Conservation (phyloP, 2,329 filamentous ascomycete genomes). For the Colletotrichum karsti region DNA sequence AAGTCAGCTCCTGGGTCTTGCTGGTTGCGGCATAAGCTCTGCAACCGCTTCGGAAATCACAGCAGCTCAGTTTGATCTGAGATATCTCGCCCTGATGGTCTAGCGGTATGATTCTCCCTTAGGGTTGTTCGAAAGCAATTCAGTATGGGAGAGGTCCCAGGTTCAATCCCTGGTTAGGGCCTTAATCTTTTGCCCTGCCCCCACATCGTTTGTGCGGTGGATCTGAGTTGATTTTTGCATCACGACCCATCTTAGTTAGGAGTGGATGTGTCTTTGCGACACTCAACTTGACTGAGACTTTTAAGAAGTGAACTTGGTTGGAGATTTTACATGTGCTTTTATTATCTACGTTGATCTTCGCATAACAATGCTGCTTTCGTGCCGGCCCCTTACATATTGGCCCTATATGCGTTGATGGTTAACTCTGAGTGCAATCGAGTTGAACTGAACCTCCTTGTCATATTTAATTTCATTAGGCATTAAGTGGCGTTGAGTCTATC, state of each 20-base stretch:
- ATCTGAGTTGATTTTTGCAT: background rate
- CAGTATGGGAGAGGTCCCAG: slow-evolving; percentile 4
- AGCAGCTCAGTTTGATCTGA: background rate
- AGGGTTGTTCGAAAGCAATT: background rate
- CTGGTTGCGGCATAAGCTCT: too few species aligned
- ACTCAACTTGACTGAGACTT: too few species aligned
- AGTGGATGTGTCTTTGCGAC: too few species aligned
- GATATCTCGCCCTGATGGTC: background rate
- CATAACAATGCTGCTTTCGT: too few species aligned
- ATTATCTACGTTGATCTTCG: too few species aligned
- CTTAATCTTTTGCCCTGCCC: background rate
- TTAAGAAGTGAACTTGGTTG: too few species aligned
- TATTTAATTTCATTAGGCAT: background rate
- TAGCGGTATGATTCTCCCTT: slow-evolving; percentile 21
- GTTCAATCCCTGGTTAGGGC: slow-evolving; percentile 17
- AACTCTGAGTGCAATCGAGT: too few species aligned
- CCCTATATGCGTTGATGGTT: too few species aligned
- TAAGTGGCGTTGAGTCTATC: background rate
- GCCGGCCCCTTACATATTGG: too few species aligned
- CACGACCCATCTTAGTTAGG: background rate
- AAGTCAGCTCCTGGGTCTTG: too few species aligned
- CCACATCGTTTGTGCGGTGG: background rate
- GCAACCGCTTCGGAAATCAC: fast-evolving
- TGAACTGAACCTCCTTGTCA: too few species aligned
- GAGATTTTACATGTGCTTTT: too few species aligned